Conservation (phyloP, 495 filamentous ascomycete genomes). For the Polyplosphaeria fusca region DNA sequence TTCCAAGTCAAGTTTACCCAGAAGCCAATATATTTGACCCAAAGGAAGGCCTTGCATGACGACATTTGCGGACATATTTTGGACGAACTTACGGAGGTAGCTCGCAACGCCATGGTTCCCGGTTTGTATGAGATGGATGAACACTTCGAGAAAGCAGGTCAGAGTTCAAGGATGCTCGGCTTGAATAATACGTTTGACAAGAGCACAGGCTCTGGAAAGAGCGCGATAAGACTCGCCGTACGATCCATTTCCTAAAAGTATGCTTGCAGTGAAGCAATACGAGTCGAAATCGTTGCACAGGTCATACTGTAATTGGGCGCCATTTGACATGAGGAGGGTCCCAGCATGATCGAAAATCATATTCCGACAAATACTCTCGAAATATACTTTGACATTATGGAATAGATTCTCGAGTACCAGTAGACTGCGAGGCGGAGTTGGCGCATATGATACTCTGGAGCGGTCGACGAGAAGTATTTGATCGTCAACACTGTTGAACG, state of each 20-base stretch:
- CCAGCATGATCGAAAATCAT: neutral
- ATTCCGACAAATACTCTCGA: neutral
- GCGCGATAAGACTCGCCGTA: neutral
- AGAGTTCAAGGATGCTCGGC: neutral
- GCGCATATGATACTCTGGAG: neutral
- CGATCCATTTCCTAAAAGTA: neutral
- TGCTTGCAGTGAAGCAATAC: neutral
- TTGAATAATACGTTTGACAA: neutral
- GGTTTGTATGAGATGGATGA: neutral
- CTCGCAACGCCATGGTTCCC: neutral
- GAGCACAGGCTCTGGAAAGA: neutral
- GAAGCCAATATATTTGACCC: neutral
- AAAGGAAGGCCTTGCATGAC: neutral
- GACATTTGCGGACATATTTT: neutral
- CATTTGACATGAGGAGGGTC: neutral
- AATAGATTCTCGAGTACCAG: neutral
- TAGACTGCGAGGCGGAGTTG: neutral
- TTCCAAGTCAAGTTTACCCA: neutral
- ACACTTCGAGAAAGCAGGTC: neutral
- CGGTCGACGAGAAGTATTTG: neutral
- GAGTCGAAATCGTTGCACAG: neutral
- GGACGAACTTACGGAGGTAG: neutral
- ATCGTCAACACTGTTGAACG: neutral
- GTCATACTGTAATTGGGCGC: neutral
- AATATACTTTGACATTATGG: neutral